phyloP scores from a whole-genome alignment of 768 basidiomycete species.

The Leucosporidium scottii region DNA sequence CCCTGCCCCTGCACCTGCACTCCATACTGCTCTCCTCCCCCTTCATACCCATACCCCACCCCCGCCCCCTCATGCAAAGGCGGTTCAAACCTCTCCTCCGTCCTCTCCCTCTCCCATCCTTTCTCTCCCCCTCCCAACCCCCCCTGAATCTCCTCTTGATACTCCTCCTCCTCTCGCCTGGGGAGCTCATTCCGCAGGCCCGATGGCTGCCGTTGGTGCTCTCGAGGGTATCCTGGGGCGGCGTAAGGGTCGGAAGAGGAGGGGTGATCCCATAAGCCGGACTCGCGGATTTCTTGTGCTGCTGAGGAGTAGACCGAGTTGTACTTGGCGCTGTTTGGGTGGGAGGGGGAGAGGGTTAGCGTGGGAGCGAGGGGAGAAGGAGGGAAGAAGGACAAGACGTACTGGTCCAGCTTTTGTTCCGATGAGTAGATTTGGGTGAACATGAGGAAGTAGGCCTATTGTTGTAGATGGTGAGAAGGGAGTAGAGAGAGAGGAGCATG shows the following conservation, averaged over 20 bases:
- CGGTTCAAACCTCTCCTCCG: background rate
- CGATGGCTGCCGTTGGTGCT: background rate
- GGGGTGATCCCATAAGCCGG: constrained; percentile 26
- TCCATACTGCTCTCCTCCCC: too few relatives aligned
- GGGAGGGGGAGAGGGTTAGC: background rate
- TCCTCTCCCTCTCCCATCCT: background rate
- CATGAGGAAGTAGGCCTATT: constrained; percentile 26
- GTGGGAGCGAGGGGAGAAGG: background rate
- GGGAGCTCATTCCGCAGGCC: background rate
- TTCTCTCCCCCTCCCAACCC: background rate
- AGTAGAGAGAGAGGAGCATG: too few relatives aligned
- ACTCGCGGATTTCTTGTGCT: constrained; percentile 29
- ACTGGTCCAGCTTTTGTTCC: constrained; percentile 34
- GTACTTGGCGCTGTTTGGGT: constrained; percentile 20
- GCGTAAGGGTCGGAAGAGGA: background rate
- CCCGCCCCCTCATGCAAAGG: too few relatives aligned
- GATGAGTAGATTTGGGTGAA: constrained; percentile 31
- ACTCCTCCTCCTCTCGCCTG: background rate
- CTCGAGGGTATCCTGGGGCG: background rate
- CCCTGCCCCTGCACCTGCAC: too few relatives aligned
- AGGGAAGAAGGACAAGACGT: background rate
- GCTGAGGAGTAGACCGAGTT: constrained; percentile 29
- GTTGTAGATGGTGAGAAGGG: too few relatives aligned
- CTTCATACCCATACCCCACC: too few relatives aligned
- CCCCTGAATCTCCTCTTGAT: background rate